A percentile compares a stretch with the other conserved stretches of the same genome.
Evolutionary conservation across 208 protist genomes (phyloP).

Genomic region (Trypanosoma platydactyli): DNA sequence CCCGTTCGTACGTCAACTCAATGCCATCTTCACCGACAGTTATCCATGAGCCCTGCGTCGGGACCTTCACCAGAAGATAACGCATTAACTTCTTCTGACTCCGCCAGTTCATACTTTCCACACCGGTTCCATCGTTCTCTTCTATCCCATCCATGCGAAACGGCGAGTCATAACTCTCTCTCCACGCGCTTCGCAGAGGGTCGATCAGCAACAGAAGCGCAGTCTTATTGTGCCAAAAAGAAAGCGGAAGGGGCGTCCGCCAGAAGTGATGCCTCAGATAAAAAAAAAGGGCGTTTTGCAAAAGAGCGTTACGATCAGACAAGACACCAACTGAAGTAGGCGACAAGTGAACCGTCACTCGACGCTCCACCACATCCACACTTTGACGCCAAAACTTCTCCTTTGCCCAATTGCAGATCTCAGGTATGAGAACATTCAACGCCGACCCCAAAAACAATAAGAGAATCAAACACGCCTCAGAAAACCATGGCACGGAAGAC

Average conservation of each 20-base stretch:
- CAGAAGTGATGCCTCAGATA: constrained; percentile 51
- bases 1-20: constrained; percentile 46
- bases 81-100: constrained; percentile 34
- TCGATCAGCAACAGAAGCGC: constrained; percentile 60
- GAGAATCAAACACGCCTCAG: constrained; percentile 27
- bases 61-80: constrained; percentile 47
- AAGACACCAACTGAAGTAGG: constrained; percentile 23
- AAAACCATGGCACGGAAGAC: constrained; percentile 5
- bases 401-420: neutral
- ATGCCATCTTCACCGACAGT: constrained; percentile 40
- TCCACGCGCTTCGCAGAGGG: constrained; percentile 44
- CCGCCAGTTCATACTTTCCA: constrained; percentile 31
- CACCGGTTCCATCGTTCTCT: constrained; percentile 33
- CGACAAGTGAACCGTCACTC: constrained; percentile 25
- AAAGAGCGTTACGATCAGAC: constrained; percentile 47
- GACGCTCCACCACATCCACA: constrained; percentile 15
- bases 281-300: constrained; percentile 71
- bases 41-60: constrained; percentile 36
- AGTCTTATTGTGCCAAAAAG: constrained; percentile 38
- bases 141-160: constrained; percentile 34
- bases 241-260: constrained; percentile 31
- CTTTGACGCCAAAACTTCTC: neutral
- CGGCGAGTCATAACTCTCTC: constrained; percentile 41
- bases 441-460: constrained; percentile 17
- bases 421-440: constrained; percentile 13